phyloP scores from a whole-genome alignment of 352 stramenopile species.

The Phytophthora hybrid region DNA sequence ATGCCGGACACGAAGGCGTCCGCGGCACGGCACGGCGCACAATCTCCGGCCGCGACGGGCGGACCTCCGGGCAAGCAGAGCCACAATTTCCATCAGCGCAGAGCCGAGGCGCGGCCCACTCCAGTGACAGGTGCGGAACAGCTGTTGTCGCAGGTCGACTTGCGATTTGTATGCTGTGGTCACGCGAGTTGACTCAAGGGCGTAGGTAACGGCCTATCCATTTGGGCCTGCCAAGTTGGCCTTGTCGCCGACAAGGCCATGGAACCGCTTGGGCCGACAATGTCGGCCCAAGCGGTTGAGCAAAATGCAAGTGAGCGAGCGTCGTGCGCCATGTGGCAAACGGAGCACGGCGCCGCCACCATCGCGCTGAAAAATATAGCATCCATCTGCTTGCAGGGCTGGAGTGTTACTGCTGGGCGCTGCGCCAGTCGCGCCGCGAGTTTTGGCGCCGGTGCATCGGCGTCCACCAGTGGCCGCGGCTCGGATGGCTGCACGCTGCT shows the following conservation, averaged over 20 bases:
- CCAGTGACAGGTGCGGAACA: constrained; percentile 40
- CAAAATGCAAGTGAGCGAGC: not conserved
- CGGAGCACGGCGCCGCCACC: not conserved
- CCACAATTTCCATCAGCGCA: constrained; percentile 35
- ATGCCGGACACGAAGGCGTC: not conserved
- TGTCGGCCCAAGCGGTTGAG: not conserved
- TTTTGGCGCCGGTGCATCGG: not conserved
- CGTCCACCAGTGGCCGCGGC: constrained; percentile 6
- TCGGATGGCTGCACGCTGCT: constrained; percentile 1
- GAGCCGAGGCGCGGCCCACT: constrained; percentile 19
- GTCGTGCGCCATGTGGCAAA: constrained; percentile 22
- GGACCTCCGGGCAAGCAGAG: not conserved
- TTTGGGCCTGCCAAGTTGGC: constrained; percentile 21
- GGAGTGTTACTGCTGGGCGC: constrained; percentile 25
- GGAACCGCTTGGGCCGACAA: too few species aligned
- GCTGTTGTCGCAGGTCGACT: constrained; percentile 22
- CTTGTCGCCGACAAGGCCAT: too few species aligned
- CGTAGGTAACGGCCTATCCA: constrained; percentile 36
- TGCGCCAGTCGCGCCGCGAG: constrained; percentile 14
- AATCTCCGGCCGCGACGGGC: not conserved
- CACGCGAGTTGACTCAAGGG: constrained; percentile 37
- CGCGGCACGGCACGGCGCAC: not conserved
- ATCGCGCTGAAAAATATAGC: constrained; percentile 29
- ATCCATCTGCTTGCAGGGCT: constrained; percentile 29
- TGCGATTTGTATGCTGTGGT: constrained; percentile 29